These are phyloP conservation scores for Clonostachys rhizophaga DNA, from an alignment of 2,329 filamentous ascomycete genomes.

Conservation along the genomic window DNA sequence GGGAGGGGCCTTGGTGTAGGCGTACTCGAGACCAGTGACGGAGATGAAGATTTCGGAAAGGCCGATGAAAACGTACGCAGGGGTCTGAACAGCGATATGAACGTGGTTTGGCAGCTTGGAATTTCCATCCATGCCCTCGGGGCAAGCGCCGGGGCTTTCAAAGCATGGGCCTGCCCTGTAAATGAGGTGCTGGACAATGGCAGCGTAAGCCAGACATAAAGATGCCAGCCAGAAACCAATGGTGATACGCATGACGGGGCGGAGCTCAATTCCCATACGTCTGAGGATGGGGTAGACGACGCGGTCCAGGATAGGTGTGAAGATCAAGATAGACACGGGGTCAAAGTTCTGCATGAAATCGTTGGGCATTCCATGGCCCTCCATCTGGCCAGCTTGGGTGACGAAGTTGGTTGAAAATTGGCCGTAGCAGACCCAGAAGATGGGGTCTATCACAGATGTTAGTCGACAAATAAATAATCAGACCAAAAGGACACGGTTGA, in stretches of 20 bases:
- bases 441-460: slow-evolving; percentile 28
- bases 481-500: background rate
- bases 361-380: slow-evolving; percentile 63
- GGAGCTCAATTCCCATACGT: slow-evolving; percentile 52
- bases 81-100: slow-evolving; percentile 47
- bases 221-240: slow-evolving; percentile 54
- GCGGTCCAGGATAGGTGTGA: slow-evolving; percentile 59
- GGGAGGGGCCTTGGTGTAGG: slow-evolving; percentile 67
- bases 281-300: slow-evolving; percentile 59
- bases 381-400: slow-evolving; percentile 53
- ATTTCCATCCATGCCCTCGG: slow-evolving; percentile 19
- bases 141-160: slow-evolving; percentile 31
- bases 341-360: slow-evolving; percentile 67
- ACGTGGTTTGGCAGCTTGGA: slow-evolving; percentile 34
- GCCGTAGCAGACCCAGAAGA: slow-evolving; percentile 65
- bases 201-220: slow-evolving; percentile 52
- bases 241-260: slow-evolving; percentile 61
- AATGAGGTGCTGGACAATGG: slow-evolving; percentile 55
- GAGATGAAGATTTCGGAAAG: slow-evolving; percentile 59
- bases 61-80: slow-evolving; percentile 54
- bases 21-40: slow-evolving; percentile 68
- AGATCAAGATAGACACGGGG: slow-evolving; percentile 60
- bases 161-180: slow-evolving; percentile 50
- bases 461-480: slow-evolving; percentile 1
- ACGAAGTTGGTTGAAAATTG: slow-evolving; percentile 66